Evolutionary conservation across 1,284 basidiomycete genomes (phyloP), one percentile per base, ranked within the genome.

Genomic region (Naganishia albida): DNA sequence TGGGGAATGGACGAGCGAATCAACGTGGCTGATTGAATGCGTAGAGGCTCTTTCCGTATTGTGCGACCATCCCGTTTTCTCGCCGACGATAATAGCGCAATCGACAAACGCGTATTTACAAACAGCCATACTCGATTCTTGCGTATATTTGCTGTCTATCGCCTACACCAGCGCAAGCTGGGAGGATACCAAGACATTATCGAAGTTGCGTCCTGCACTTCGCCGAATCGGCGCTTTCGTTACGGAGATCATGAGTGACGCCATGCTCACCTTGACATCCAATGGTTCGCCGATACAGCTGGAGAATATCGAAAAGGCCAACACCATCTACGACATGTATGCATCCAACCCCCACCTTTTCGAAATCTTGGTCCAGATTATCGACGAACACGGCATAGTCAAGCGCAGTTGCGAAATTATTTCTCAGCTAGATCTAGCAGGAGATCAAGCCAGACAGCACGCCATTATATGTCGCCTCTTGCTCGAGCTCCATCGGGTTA

Each of bases 391-490:
- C 18, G 64, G 64, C 20, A 40, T 65, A 39, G 26, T 65, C 13
- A 48, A 60, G n/a, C 64, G 64, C 20, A 65, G 64, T 34, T 65
- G 64, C 42, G 64, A 65, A 23, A 65, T 65, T 1, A 10, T 65
- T 2, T 60, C 64, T 10, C 57, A 52, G 42, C 40, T 51, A 7
- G 44, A 56, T 28, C 20, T 65, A 7, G 51, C 57, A 3, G 43
- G 46, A 18, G 46, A 48, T 26, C 23, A 42, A 12, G 15, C 40
- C 2, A 25, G 28, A 20, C 55, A 53, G 18, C 64, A 60, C 30
- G 40, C 39, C 38, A 46, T 26, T 25, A 53, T 65, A 13, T 53
- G 43, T 25, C 64, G 64, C 25, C 40, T 49, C 18, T 39, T 60
- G 20, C 57, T 60, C 7, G 34, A 60, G n/a, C 50, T 65, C 8